phyloP scores from a whole-genome alignment of 768 basidiomycete genomes.

The Boletus rubescentipes region DNA sequence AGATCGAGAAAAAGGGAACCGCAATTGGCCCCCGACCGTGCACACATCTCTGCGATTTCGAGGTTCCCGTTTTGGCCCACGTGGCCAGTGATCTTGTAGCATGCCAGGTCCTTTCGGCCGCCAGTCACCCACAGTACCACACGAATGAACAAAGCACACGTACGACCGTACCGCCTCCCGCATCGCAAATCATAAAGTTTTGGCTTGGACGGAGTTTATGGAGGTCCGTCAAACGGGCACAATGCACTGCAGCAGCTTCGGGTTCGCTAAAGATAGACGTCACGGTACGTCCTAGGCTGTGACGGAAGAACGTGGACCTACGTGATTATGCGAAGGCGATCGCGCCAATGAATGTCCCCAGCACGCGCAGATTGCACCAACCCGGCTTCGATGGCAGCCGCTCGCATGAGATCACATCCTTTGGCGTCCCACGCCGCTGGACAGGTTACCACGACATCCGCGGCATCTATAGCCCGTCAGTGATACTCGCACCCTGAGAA shows the following conservation, averaged over 20 bases:
- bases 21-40: conserved; percentile 83
- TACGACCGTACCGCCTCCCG: conserved; percentile 79
- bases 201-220: conserved; percentile 79
- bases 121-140: conserved; percentile 1
- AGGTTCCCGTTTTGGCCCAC: conserved; percentile 71
- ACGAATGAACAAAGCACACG: conserved; percentile 23
- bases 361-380: conserved; percentile 71
- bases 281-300: not conserved
- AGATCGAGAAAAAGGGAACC: conserved; percentile 87
- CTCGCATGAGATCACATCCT: conserved; percentile 84
- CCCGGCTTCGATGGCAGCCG: conserved; percentile 77
- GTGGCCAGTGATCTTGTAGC: conserved; percentile 80
- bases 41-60: conserved; percentile 92
- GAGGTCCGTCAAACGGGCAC: conserved; percentile 75
- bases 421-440: conserved; percentile 91
- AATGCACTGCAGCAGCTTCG: conserved; percentile 91
- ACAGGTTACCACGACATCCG: conserved; percentile 83
- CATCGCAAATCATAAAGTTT: conserved; percentile 91
- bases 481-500: not conserved
- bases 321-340: conserved; percentile 82
- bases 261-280: conserved; percentile 45
- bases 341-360: conserved; percentile 74
- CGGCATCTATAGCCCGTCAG: conserved; percentile 53
- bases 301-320: conserved; percentile 26
- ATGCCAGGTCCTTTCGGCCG: conserved; percentile 40